A percentile compares a stretch with the other conserved stretches of the same genome.
Conservation (phyloP, 345 rosid species). For the Acer saccharum region DNA sequence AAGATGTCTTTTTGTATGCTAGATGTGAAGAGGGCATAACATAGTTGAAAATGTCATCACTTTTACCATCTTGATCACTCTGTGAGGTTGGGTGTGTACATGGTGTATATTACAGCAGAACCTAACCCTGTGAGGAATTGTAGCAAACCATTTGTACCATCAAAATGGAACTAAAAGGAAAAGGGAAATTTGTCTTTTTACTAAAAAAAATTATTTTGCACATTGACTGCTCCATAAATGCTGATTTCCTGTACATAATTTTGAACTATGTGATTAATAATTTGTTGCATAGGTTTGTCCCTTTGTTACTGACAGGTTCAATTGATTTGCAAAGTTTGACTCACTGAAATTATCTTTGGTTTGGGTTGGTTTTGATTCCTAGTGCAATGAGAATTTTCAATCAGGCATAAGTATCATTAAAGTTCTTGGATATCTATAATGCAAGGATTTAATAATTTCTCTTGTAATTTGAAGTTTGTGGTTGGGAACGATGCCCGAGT, state of each 20-base stretch:
- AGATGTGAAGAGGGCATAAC: background rate
- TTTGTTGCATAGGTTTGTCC: background rate
- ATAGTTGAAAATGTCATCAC: background rate
- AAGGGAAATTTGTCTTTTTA: background rate
- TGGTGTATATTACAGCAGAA: background rate
- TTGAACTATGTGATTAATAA: background rate
- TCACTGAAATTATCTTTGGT: background rate
- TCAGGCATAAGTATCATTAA: too few relatives aligned
- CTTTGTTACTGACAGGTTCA: background rate
- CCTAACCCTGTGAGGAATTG: background rate
- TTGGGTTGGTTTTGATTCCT: background rate
- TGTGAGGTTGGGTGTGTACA: background rate
- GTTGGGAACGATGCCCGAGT: background rate
- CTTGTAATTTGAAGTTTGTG: background rate
- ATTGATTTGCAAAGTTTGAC: background rate
- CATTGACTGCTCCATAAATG: background rate
- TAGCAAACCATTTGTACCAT: background rate
- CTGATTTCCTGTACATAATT: background rate
- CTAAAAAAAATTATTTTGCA: background rate
- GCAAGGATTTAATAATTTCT: background rate
- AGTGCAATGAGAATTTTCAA: background rate
- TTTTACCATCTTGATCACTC: slow-evolving; percentile 13
- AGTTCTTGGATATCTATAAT: background rate
- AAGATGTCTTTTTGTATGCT: background rate
- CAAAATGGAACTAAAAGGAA: background rate